A percentile compares a stretch with the other conserved stretches of the same genome.
Evolutionary conservation across 768 basidiomycete species (phyloP).

Genomic region (Panellus pusillus): DNA sequence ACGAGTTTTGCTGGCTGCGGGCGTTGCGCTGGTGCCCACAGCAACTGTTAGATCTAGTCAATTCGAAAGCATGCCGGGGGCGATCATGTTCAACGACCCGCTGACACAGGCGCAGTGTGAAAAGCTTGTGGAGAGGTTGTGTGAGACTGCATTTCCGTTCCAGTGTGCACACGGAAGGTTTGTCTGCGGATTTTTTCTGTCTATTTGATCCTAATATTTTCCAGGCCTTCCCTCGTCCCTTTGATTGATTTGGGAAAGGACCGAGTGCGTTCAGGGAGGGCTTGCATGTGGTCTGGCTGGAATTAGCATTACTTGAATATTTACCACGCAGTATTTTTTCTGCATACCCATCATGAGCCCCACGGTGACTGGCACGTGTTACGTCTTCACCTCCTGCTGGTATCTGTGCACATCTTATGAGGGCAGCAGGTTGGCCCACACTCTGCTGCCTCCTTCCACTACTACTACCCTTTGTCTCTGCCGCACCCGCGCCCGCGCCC

Average conservation of each 20-base stretch:
- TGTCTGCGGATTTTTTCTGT: background rate
- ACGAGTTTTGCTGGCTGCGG: constrained; percentile 59
- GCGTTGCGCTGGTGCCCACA: constrained; percentile 82
- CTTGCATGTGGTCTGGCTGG: constrained; percentile 1
- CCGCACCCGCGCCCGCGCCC: constrained; percentile 22
- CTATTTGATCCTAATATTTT: background rate
- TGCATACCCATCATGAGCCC: no score
- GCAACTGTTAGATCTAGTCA: constrained; percentile 78
- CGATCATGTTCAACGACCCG: constrained; percentile 93
- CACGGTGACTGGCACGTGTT: constrained; percentile 6
- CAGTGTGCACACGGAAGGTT: constrained; percentile 96
- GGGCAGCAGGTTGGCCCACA: background rate
- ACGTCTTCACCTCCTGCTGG: background rate
- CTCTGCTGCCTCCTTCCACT: constrained; percentile 13
- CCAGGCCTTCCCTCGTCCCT: constrained; percentile 60
- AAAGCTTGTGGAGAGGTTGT: constrained; percentile 64
- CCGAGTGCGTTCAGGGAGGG: constrained; percentile 1
- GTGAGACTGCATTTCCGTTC: constrained; percentile 80
- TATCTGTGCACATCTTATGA: constrained; percentile 2
- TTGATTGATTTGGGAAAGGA: constrained; percentile 32
- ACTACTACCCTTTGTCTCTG: background rate
- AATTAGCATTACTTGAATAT: background rate
- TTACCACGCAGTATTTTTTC: no score
- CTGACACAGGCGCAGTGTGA: constrained; percentile 69
- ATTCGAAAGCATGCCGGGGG: constrained; percentile 96